Percentiles rank a stretch among this genome's conserved stretches.
Conservation (phyloP, 2,329 filamentous ascomycete genomes). For the Penicillium sp. region DNA sequence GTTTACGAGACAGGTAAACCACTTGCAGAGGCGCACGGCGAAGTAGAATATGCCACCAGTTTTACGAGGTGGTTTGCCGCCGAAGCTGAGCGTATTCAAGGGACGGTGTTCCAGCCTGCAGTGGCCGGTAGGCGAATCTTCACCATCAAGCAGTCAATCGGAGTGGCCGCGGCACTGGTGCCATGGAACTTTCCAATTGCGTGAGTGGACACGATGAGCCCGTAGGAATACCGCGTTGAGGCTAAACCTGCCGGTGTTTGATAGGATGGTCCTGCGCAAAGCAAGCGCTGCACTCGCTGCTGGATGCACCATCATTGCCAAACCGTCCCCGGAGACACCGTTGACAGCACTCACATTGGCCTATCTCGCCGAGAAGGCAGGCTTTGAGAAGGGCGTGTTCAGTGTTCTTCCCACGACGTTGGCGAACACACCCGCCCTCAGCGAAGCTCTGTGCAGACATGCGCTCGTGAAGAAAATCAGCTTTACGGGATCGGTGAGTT, state of each 20-base stretch:
- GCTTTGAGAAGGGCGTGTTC: slow-evolving; percentile 28
- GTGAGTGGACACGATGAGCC: no score
- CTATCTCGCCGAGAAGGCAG: slow-evolving; percentile 27
- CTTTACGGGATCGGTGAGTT: slow-evolving; percentile 17
- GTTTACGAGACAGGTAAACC: slow-evolving; percentile 61
- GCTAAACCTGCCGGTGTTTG: no score
- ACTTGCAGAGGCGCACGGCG: slow-evolving; percentile 49
- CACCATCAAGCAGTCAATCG: slow-evolving; percentile 77
- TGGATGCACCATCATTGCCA: slow-evolving; percentile 36
- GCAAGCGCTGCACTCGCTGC: slow-evolving; percentile 33
- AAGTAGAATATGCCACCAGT: slow-evolving; percentile 48
- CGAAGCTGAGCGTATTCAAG: slow-evolving; percentile 49
- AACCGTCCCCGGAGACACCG: slow-evolving; percentile 33
- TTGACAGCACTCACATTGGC: slow-evolving; percentile 27
- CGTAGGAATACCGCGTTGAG: no score
- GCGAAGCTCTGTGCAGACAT: not conserved
- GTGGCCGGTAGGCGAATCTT: slow-evolving; percentile 64
- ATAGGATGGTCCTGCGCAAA: slow-evolving; percentile 61
- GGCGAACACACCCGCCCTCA: not conserved
- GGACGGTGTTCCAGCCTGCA: slow-evolving; percentile 53
- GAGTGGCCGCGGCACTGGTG: slow-evolving; percentile 77
- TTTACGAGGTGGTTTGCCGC: slow-evolving; percentile 55
- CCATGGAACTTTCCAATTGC: slow-evolving; percentile 93
- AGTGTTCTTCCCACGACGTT: slow-evolving; percentile 3
- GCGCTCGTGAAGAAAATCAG: slow-evolving; percentile 17